phyloP scores from a whole-genome alignment of 129 eudicot genomes.

The Saussurea involucrata region DNA sequence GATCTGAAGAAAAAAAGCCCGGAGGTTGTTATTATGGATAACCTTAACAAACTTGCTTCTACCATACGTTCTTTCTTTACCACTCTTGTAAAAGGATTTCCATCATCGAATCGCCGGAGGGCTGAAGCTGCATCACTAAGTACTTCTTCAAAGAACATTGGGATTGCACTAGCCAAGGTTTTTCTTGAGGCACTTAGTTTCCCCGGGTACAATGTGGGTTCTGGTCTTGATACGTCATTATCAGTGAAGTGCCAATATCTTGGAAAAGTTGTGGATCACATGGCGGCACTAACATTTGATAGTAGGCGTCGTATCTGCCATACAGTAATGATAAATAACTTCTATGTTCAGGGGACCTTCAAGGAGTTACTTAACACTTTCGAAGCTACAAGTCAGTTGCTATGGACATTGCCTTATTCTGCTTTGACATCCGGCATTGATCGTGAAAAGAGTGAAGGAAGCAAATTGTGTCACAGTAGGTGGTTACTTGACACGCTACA shows the following conservation, averaged over 20 bases:
- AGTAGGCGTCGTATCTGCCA: conserved; percentile 74
- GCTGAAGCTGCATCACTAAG: conserved; percentile 73
- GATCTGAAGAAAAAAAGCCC: conserved; percentile 76
- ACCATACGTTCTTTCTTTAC: conserved; percentile 81
- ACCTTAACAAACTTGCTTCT: conserved; percentile 71
- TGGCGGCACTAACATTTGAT: conserved; percentile 74
- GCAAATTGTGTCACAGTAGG: conserved; percentile 52
- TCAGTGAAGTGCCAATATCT: conserved; percentile 93
- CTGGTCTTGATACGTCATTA: conserved; percentile 46
- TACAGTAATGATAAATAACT: conserved; percentile 79
- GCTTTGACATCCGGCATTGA: conserved; percentile 45
- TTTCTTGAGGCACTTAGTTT: conserved; percentile 85
- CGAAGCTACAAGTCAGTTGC: conserved; percentile 97
- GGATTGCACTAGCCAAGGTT: conserved; percentile 78
- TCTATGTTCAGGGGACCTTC: conserved; percentile 93
- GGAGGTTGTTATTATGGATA: conserved; percentile 64
- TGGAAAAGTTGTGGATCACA: conserved; percentile 93
- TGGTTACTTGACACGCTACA: conserved; percentile 89
- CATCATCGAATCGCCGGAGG: conserved; percentile 87
- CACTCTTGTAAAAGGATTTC: conserved; percentile 81
- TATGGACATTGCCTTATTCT: conserved; percentile 72
- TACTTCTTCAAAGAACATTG: conserved; percentile 90
- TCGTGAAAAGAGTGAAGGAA: conserved; percentile 50
- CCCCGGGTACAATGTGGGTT: conserved; percentile 50
- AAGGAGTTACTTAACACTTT: conserved; percentile 92